phyloP scores from a whole-genome alignment of 2,329 filamentous ascomycete species.

The Elsinoe perseae region DNA sequence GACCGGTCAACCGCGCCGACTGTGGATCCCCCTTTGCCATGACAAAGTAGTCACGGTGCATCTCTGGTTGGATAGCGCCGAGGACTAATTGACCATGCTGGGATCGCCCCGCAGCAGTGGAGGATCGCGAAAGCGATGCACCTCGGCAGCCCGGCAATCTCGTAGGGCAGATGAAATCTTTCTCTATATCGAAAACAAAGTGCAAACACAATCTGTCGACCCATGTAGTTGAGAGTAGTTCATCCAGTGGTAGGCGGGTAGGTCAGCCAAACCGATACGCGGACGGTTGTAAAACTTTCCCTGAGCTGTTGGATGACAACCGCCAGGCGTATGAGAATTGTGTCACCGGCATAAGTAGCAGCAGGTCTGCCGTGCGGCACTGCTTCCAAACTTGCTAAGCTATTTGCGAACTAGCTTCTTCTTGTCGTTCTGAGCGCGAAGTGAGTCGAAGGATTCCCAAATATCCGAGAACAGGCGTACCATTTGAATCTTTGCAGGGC shows the following conservation, averaged over 20 bases:
- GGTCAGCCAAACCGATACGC: not conserved
- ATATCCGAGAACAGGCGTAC: not conserved
- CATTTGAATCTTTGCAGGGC: not conserved
- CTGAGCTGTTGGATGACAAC: not conserved
- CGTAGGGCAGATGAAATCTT: not conserved
- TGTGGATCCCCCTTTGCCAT: not conserved
- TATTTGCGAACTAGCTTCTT: not conserved
- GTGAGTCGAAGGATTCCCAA: not conserved
- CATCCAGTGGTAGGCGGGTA: not conserved
- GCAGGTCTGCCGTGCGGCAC: not conserved
- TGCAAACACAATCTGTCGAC: not conserved
- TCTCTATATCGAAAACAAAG: not conserved
- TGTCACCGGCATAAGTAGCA: not conserved
- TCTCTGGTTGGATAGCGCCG: not conserved
- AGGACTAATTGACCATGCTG: not conserved
- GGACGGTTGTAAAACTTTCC: not conserved
- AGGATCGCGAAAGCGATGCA: not conserved
- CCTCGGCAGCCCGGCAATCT: not conserved
- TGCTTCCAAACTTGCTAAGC: not conserved
- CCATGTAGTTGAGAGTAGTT: not conserved
- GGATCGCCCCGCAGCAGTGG: not conserved
- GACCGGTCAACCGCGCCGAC: not conserved
- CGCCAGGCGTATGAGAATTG: not conserved
- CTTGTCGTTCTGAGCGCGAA: not conserved
- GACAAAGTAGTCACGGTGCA: not conserved